Base-by-base conservation (phyloP, 2,329 filamentous ascomycete genomes). In the Penicillium rolfsii region DNA sequence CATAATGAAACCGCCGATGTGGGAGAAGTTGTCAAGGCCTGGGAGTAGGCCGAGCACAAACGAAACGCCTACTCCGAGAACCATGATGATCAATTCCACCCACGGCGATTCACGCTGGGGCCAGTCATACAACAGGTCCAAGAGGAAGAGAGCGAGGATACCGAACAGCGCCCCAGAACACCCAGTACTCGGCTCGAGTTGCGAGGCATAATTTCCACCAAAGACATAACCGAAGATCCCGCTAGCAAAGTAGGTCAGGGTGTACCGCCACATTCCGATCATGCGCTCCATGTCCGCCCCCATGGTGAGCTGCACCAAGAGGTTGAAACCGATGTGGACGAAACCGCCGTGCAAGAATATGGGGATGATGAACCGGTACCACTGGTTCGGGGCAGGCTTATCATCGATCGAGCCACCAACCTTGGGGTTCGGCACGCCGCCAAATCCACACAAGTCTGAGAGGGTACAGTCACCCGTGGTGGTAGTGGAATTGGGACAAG, bases 221-320 rank as follows among this genome's bases (percentile, higher is more conserved):
- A 99, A 85, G 3, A 98, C 91, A 72, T 96, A 97, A 9, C 95
- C 95, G 72, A 98, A 98, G 67, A 98, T 98, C 28, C 95, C 95
- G 33, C 91, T 87, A 64, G 88, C 89, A 71, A 98, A 85, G 75
- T 99, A 99, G 53, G 98, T 92, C 52, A 99, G 77, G 49, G 90
- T 87, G 78, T 96, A 98, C 41, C 95, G 89, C 67, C 97, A 84
- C 40, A 90, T 88, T 3, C 95, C 95, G 69, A 99, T 97, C 55
- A 90, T 86, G 67, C 88, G 86, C 76, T 99, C 95, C 87, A 99
- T 96, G 70, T 99, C 95, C 43, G 90, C 88, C 33, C 90, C 95
- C 58, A 98, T 85, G 0, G 91, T 96, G 71, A 97, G 79, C 76
- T 99, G 95, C 24, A 97, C 84, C 7, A 98, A 84, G 78, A 99